These are phyloP conservation scores for Hypsizygus ulmarius DNA, from an alignment of 1,284 basidiomycete genomes.

Conservation along the genomic window DNA sequence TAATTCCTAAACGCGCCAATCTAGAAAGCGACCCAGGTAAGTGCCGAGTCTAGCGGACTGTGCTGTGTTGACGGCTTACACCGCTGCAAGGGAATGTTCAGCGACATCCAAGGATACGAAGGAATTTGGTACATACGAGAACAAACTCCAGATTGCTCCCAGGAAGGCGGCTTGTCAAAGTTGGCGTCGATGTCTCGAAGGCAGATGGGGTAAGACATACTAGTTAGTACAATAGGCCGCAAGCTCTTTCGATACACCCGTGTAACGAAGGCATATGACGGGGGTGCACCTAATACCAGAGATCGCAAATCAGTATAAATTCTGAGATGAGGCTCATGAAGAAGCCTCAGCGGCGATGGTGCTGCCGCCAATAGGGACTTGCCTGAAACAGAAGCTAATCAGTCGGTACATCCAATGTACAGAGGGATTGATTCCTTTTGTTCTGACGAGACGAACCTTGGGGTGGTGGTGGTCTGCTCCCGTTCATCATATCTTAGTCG, in stretches of 20 bases:
- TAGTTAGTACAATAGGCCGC: constrained; percentile 52
- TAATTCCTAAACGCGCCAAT: constrained; percentile 59
- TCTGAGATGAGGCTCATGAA: background rate
- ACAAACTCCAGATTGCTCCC: constrained; percentile 55
- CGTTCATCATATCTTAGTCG: constrained; percentile 21
- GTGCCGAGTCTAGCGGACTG: background rate
- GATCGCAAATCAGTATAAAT: background rate
- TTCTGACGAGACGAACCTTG: constrained; percentile 29
- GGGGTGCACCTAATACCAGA: constrained; percentile 43
- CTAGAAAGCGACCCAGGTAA: constrained; percentile 30
- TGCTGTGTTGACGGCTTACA: constrained; percentile 36
- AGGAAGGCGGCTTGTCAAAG: constrained; percentile 41
- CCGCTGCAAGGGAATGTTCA: constrained; percentile 35
- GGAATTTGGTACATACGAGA: constrained; percentile 46
- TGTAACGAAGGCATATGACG: constrained; percentile 57
- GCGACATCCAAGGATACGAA: background rate
- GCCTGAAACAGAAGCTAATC: constrained; percentile 15
- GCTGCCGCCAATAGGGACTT: constrained; percentile 8
- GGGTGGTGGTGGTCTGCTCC: constrained; percentile 31
- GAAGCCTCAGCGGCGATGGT: background rate
- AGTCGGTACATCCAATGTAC: background rate
- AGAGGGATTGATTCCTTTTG: background rate
- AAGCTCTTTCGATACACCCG: constrained; percentile 53
- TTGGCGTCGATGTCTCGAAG: background rate
- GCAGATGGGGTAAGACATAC: constrained; percentile 37